Percentiles rank a stretch among this genome's conserved stretches.
These are phyloP conservation scores for Castanea mollissima DNA, from an alignment of 306 rosid genomes.

Conservation along the genomic window DNA sequence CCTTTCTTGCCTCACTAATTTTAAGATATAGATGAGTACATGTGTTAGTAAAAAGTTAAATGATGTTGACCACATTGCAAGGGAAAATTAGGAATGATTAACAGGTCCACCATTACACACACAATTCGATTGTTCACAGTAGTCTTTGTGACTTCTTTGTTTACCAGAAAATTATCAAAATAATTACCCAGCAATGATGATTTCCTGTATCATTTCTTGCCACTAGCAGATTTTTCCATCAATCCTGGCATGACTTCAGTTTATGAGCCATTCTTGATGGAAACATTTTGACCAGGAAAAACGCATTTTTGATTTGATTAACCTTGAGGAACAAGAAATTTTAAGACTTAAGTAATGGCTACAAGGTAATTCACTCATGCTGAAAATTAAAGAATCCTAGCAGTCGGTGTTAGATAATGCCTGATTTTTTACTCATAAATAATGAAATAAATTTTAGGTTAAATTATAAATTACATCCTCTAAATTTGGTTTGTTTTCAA, in stretches of 20 bases:
- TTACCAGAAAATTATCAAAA: constrained; percentile 27
- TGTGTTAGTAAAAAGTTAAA: neutral
- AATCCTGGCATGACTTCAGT: constrained; percentile 37
- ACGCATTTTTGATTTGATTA: neutral
- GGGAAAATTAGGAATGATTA: constrained; percentile 34
- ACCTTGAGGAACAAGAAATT: neutral
- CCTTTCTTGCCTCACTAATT: neutral
- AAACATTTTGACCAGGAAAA: neutral
- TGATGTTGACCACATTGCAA: neutral
- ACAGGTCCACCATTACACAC: constrained; percentile 42
- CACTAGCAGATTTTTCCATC: constrained; percentile 38
- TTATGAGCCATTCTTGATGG: neutral
- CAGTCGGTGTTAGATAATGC: no score
- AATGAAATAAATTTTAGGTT: no score
- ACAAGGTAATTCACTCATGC: neutral
- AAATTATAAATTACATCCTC: no score
- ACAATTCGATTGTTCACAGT: constrained; percentile 32
- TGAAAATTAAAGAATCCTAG: no score
- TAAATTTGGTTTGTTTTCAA: no score
- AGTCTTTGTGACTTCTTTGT: constrained; percentile 40
- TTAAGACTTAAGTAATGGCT: neutral
- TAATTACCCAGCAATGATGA: constrained; percentile 43
- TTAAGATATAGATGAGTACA: neutral
- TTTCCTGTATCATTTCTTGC: constrained; percentile 18
- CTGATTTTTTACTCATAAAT: no score